Evolutionary conservation across 2,329 filamentous ascomycete species (phyloP), one percentile per base, ranked within the genome.

Genomic region (Cadophora sp.): DNA sequence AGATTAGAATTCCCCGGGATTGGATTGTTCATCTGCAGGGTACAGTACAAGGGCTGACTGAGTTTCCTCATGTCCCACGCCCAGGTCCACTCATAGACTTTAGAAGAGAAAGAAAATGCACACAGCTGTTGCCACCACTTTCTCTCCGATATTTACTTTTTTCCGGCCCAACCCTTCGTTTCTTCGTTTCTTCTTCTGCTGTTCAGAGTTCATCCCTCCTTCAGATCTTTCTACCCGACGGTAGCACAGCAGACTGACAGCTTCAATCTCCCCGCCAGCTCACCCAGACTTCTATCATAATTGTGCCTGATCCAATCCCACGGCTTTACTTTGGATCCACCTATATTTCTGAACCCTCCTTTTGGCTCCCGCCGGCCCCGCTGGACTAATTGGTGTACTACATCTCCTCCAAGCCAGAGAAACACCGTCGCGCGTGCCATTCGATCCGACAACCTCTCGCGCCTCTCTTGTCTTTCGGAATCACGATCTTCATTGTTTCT

Each of bases 1-100:
- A 58, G 51, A 64, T 64, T 22, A 37, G 29, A 59, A 60, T 61
- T 65, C 55, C 55, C 63, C 40, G 43, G 37, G 29, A 26, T 22
- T 26, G 55, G 43, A 16, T n/a, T 51, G 43, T 46, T 19, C 26
- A 48, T 48, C 51, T 58, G 55, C 55, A 37, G 37, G 55, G 51
- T 14, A 14, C 51, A 55, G 26, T 55, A 29, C 31, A 66, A n/a
- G 56, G 46, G 56, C n/a, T 26, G 56, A 9, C 31, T 59, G 55
- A 19, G 12, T 43, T 43, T 43, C 34, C 40, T 43, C 40, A 43
- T 4, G 34, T 37, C 40, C 37, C 40, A 43, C 40, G 12, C 12
- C 12, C 40, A 14, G 11, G 12, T 5, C 6, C 26, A 27, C 24
- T 29, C 24, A 27, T 24, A 27, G 50, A 27, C 50, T 27, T 26